These are phyloP conservation scores for Talaromyces pinophilus DNA, from an alignment of 2,329 filamentous ascomycete species.

Conservation along the genomic window DNA sequence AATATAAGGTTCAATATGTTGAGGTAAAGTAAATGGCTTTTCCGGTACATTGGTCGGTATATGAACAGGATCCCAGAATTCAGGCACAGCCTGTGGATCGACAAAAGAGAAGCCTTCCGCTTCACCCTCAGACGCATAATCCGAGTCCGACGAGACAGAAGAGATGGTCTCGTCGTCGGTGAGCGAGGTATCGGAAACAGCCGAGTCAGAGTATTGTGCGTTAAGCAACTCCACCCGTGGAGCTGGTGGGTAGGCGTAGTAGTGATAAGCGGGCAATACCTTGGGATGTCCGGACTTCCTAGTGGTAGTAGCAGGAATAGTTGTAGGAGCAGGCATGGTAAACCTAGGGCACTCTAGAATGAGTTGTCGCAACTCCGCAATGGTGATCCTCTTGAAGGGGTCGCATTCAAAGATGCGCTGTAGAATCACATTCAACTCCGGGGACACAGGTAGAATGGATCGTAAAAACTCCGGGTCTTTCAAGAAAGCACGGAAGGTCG, in stretches of 20 bases:
- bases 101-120: conserved; percentile 33
- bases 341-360: conserved; percentile 77
- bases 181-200: conserved; percentile 42
- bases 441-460: conserved; percentile 86
- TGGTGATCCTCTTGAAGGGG: conserved; percentile 76
- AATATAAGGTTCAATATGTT: conserved; percentile 30
- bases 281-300: conserved; percentile 35
- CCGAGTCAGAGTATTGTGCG: conserved; percentile 43
- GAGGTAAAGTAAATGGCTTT: conserved; percentile 33
- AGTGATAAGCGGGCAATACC: conserved; percentile 38
- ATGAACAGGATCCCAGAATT: conserved; percentile 31
- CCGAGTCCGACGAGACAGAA: conserved; percentile 35
- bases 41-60: conserved; percentile 33
- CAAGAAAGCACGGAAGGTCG: conserved; percentile 88
- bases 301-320: conserved; percentile 38
- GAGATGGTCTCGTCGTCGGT: conserved; percentile 41
- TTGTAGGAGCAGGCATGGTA: conserved; percentile 51
- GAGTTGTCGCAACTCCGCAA: conserved; percentile 74
- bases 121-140: conserved; percentile 34
- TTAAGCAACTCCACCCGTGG: conserved; percentile 38
- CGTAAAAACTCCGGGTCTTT: conserved; percentile 84
- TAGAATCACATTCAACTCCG: conserved; percentile 85
- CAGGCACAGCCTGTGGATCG: conserved; percentile 32
- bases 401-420: conserved; percentile 84
- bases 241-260: conserved; percentile 39